Evolutionary conservation across 2,329 filamentous ascomycete genomes (phyloP).

Genomic region (Ascochyta pisi): DNA sequence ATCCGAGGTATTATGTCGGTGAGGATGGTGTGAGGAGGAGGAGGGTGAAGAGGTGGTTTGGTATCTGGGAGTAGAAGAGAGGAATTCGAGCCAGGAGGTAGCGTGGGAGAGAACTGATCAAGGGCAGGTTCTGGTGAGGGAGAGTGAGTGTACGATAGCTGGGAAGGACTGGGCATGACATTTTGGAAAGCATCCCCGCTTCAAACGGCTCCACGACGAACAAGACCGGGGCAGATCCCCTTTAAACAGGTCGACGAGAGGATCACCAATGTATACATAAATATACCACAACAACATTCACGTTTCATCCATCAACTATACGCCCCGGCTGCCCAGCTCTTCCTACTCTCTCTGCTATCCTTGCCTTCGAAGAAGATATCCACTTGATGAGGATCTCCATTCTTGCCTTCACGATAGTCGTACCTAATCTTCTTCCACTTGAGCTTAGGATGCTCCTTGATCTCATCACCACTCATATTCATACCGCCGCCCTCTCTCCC

Average conservation of each 20-base stretch:
- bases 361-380: slow-evolving; percentile 35
- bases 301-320: slow-evolving; percentile 25
- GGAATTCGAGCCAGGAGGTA: not conserved
- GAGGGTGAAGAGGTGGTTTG: slow-evolving; percentile 80
- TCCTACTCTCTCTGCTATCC: slow-evolving; percentile 27
- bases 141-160: slow-evolving; percentile 3
- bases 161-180: not conserved
- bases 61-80: slow-evolving; percentile 67
- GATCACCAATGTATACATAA: slow-evolving; percentile 9
- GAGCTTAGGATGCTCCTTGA: slow-evolving; percentile 35
- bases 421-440: slow-evolving; percentile 37
- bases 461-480: slow-evolving; percentile 39
- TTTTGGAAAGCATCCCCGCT: not conserved
- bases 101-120: not conserved
- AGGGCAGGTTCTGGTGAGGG: not conserved
- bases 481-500: slow-evolving; percentile 28
- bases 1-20: slow-evolving; percentile 47
- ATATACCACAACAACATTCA: slow-evolving; percentile 7
- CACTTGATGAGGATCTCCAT: slow-evolving; percentile 36
- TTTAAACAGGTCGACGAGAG: not conserved
- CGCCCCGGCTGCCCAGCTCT: slow-evolving; percentile 33
- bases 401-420: slow-evolving; percentile 34
- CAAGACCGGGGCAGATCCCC: not conserved
- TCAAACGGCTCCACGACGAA: not conserved
- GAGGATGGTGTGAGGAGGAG: slow-evolving; percentile 56